Percentiles rank a stretch among this genome's conserved stretches.
phyloP scores from a whole-genome alignment of 306 rosid genomes.

The Rosa persica region DNA sequence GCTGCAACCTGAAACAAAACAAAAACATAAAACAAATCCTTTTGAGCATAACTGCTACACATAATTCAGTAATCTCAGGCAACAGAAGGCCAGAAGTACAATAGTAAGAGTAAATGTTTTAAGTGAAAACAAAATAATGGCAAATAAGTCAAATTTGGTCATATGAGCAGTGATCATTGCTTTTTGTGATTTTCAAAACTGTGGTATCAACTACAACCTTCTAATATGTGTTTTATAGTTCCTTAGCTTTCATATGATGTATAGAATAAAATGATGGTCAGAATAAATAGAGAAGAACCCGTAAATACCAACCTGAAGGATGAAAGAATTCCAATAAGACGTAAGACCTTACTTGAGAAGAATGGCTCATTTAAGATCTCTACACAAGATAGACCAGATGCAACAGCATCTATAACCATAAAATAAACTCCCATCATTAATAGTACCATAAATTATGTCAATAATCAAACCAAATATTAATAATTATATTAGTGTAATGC shows the following conservation, averaged over 20 bases:
- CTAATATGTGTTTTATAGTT: neutral
- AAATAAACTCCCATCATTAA: constrained; percentile 23
- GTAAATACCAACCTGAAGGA: constrained; percentile 61
- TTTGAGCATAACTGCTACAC: neutral
- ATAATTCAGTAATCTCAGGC: neutral
- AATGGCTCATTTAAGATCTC: constrained; percentile 71
- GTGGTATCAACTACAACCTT: neutral
- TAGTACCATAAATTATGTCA: constrained; percentile 15
- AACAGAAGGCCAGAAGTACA: neutral
- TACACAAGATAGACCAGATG: constrained; percentile 46
- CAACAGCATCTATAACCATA: constrained; percentile 42
- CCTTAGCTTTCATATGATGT: neutral
- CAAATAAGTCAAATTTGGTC: neutral
- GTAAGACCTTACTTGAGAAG: constrained; percentile 72
- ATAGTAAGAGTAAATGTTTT: neutral
- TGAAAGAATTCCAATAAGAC: constrained; percentile 78
- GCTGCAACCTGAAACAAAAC: constrained; percentile 55
- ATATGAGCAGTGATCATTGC: neutral
- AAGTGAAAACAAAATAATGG: neutral
- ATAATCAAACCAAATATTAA: neutral
- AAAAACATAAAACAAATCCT: neutral
- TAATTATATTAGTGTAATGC: neutral
- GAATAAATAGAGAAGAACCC: constrained; percentile 17
- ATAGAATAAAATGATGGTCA: constrained; percentile 7
- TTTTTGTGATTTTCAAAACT: neutral